Evolutionary conservation across 2,329 filamentous ascomycete species (phyloP), one percentile per base, ranked within the genome.

Genomic region (Alternaria angustiovoidea): DNA sequence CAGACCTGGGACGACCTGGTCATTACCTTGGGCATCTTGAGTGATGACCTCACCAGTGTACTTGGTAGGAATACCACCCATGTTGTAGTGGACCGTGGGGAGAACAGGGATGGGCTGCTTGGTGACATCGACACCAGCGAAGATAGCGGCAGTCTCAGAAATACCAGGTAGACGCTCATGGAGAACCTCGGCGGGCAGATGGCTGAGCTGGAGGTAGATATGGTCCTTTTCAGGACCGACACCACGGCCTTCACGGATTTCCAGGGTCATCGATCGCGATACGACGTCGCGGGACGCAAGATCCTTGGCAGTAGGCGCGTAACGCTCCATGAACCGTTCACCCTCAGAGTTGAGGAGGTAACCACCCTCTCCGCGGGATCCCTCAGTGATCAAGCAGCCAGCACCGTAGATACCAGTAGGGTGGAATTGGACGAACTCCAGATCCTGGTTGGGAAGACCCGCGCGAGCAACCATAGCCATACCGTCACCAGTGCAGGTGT

Each of bases 391-490:
- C 86, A 99, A 85, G 83, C 94, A 76, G 69, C 94, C 94, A 75
- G 94, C 95, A 76, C 95, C 95, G 81, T 99, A 99, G 83, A 99
- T 98, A 88, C 94, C 94, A 69, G 94, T 97, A 57, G 94, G 94
- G 82, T 99, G 94, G 88, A 99, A 99, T 84, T 99, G 94, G 65
- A 99, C 95, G 82, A 99, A 99, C 81, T 99, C 95, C 66, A 98
- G 87, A 90, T 99, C 95, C 85, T 99, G 95, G 87, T 97, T 97
- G 74, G 95, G 94, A 41, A 99, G 90, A 80, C 95, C 95, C 64
- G 95, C 95, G 84, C 95, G 93, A 72, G 94, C 92, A 75, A 98
- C 94, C 95, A 99, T 98, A 71, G 95, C 95, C 92, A 97, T 97
- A 80, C 95, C 95, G 79, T 99, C 95, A 87, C 95, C 95, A 65